Evolutionary conservation across 768 basidiomycete genomes (phyloP).

Genomic region (Paxillus ammoniavirescens): DNA sequence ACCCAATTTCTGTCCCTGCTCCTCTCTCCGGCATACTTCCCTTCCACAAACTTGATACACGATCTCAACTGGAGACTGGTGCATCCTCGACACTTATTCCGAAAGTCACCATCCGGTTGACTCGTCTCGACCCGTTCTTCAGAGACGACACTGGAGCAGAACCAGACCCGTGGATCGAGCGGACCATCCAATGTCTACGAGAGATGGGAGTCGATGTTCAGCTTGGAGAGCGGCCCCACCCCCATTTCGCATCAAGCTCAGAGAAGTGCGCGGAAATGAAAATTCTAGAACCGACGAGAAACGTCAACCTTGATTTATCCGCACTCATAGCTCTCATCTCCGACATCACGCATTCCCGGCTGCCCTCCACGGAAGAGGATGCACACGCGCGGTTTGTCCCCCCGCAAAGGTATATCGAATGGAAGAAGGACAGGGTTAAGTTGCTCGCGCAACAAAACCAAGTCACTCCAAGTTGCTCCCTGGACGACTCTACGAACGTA

Average conservation of each 20-base stretch:
- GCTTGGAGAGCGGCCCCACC: slow-evolving; percentile 54
- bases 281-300: slow-evolving; percentile 46
- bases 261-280: not conserved
- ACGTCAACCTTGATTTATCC: slow-evolving; percentile 82
- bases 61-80: not conserved
- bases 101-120: slow-evolving; percentile 60
- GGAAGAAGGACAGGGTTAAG: slow-evolving; percentile 43
- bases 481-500: slow-evolving; percentile 19
- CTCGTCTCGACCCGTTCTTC: slow-evolving; percentile 56
- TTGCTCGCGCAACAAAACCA: slow-evolving; percentile 8
- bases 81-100: slow-evolving; percentile 36
- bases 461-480: not conserved
- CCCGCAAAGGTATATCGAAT: slow-evolving; percentile 53
- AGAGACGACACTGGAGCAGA: slow-evolving; percentile 22
- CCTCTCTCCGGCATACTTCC: slow-evolving; percentile 2
- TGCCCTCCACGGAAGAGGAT: slow-evolving; percentile 57
- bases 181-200: slow-evolving; percentile 55
- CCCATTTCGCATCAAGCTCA: not conserved
- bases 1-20: slow-evolving; percentile 40
- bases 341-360: slow-evolving; percentile 71
- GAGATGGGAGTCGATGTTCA: slow-evolving; percentile 66
- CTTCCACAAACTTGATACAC: slow-evolving; percentile 7
- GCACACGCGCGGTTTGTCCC: slow-evolving; percentile 66
- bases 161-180: slow-evolving; percentile 54
- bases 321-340: slow-evolving; percentile 82